Conservation (phyloP, 371 early-diverging fungal species). For the Mortierella sp. region DNA sequence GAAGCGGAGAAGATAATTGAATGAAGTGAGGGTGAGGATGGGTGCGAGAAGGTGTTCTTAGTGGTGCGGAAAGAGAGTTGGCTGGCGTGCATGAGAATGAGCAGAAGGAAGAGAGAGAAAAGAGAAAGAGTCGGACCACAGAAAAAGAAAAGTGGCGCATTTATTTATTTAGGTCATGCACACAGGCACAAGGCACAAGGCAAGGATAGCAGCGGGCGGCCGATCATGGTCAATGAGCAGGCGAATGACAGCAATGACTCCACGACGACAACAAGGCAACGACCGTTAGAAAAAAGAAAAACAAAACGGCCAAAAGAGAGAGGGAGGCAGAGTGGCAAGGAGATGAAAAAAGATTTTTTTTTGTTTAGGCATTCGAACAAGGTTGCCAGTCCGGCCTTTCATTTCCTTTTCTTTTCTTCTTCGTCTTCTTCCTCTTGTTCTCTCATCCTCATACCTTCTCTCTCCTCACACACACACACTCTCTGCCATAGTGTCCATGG, state of each 20-base stretch:
- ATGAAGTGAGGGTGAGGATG: background rate
- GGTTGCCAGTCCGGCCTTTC: background rate
- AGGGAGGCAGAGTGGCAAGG: too few relatives aligned
- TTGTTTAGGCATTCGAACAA: background rate
- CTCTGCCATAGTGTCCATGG: background rate
- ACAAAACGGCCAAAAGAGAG: conserved; percentile 2
- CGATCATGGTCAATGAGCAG: background rate
- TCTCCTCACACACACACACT: background rate
- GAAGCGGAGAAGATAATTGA: background rate
- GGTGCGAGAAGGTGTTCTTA: background rate
- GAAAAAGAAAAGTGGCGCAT: background rate
- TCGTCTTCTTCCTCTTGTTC: background rate
- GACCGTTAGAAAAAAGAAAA: too few relatives aligned
- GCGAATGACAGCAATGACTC: background rate
- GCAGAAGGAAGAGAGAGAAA: background rate
- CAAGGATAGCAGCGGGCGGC: background rate
- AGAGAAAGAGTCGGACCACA: background rate
- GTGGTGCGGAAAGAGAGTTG: background rate
- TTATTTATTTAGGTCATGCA: background rate
- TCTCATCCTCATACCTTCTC: background rate
- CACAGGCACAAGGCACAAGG: background rate
- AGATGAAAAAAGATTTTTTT: background rate
- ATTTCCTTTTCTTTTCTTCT: background rate
- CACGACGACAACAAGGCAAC: too few relatives aligned
- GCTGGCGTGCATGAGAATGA: background rate